These are phyloP conservation scores for Pseudoturritis turrita DNA, from an alignment of 345 rosid genomes.

Conservation along the genomic window DNA sequence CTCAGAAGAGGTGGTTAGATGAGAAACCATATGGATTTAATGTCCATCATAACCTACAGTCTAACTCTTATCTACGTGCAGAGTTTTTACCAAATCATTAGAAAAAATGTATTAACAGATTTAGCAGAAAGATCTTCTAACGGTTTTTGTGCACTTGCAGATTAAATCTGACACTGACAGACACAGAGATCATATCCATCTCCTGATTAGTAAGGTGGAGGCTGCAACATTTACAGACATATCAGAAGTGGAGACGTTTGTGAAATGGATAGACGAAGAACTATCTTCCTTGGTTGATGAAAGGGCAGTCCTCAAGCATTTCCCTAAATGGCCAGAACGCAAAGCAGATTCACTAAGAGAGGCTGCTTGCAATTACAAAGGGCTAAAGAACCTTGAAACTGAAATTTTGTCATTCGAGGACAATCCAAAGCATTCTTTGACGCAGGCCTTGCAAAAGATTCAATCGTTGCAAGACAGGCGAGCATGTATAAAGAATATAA, in stretches of 20 bases:
- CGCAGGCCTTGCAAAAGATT: conserved; percentile 46
- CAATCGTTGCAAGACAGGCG: conserved; percentile 96
- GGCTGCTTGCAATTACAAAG: conserved; percentile 73
- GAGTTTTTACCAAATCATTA: background rate
- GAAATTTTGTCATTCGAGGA: conserved; percentile 58
- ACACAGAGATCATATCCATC: conserved; percentile 62
- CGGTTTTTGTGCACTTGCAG: conserved; percentile 36
- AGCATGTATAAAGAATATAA: conserved; percentile 54
- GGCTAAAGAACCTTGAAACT: conserved; percentile 52
- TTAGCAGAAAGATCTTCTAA: background rate
- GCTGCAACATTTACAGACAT: conserved; percentile 55
- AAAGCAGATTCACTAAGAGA: conserved; percentile 86
- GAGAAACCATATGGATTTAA: background rate
- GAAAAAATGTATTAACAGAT: background rate
- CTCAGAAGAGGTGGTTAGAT: background rate
- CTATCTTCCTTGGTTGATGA: conserved; percentile 82
- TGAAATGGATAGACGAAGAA: conserved; percentile 81
- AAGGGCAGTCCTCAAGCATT: conserved; percentile 94
- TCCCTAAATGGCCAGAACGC: conserved; percentile 87
- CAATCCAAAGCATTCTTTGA: conserved; percentile 51
- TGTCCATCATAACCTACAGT: background rate
- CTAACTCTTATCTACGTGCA: background rate
- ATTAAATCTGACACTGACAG: conserved; percentile 79
- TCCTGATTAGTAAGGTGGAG: conserved; percentile 69
- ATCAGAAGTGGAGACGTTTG: conserved; percentile 66